Evolutionary conservation across 768 basidiomycete genomes (phyloP).

Genomic region (Naganishia randhawae): DNA sequence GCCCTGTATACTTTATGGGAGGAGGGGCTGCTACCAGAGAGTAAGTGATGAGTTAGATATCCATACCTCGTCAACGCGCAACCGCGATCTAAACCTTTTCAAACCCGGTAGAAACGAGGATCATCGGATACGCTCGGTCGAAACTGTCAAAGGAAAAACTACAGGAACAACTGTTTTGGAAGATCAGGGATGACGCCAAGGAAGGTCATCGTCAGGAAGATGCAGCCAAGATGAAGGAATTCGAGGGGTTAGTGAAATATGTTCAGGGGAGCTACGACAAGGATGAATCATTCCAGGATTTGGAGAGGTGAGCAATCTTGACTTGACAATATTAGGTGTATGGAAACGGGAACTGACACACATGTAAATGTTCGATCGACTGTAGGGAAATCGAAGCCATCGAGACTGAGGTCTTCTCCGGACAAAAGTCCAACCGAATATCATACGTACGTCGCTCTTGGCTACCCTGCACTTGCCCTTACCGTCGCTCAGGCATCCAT

Average conservation of each 20-base stretch:
- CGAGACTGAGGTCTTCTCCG: constrained; percentile 16
- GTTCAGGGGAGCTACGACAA: constrained; percentile 27
- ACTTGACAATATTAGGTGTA: too few relatives aligned
- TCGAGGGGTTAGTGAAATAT: constrained; percentile 24
- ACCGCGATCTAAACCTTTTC: background rate
- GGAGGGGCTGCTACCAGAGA: constrained; percentile 3
- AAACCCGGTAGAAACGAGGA: constrained; percentile 22
- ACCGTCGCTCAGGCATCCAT: too few relatives aligned
- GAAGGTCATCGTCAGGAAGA: constrained; percentile 9
- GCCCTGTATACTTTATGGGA: constrained; percentile 14
- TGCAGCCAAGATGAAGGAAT: constrained; percentile 12
- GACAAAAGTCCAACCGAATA: constrained; percentile 23
- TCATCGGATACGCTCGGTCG: constrained; percentile 31
- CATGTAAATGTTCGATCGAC: background rate
- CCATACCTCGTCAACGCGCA: background rate
- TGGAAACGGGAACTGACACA: background rate
- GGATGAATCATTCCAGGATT: constrained; percentile 19
- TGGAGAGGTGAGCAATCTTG: constrained; percentile 16
- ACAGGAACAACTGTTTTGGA: constrained; percentile 16
- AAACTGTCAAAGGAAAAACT: constrained; percentile 21
- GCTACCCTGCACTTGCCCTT: background rate
- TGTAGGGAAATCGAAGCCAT: constrained; percentile 19
- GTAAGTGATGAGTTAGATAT: background rate
- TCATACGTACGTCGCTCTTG: constrained; percentile 24
- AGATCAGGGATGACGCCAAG: constrained; percentile 10